A percentile compares a stretch with the other conserved stretches of the same genome.
phyloP scores from a whole-genome alignment of 371 early-diverging fungal genomes.

The Apophysomyces variabilis region DNA sequence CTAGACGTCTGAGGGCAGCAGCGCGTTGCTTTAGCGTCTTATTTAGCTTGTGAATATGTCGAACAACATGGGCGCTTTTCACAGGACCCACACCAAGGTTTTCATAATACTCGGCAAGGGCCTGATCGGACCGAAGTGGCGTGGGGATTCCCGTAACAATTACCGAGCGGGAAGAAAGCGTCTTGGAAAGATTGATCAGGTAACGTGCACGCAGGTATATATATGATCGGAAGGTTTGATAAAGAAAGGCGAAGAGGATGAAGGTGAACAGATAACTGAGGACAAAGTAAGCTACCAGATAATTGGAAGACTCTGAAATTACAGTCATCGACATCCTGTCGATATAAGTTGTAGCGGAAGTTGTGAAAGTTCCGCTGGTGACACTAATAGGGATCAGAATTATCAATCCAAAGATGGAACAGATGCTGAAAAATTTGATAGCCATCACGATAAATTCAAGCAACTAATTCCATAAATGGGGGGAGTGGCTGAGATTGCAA shows the following conservation, averaged over 20 bases:
- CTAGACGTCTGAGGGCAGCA: slow-evolving; percentile 36
- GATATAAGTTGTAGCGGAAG: slow-evolving; percentile 15
- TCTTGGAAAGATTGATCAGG: slow-evolving; percentile 42
- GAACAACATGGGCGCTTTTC: slow-evolving; percentile 57
- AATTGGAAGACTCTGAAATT: slow-evolving; percentile 28
- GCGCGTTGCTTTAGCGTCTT: slow-evolving; percentile 41
- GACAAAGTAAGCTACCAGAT: slow-evolving; percentile 56
- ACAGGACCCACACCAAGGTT: slow-evolving; percentile 56
- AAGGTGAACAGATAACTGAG: slow-evolving; percentile 62
- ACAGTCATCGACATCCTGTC: slow-evolving; percentile 40
- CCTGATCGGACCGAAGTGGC: slow-evolving; percentile 45
- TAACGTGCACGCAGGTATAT: slow-evolving; percentile 51
- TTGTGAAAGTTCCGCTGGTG: slow-evolving; percentile 20
- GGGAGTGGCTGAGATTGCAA: background rate
- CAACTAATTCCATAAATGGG: slow-evolving; percentile 31
- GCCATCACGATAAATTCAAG: slow-evolving; percentile 49
- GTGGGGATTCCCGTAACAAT: slow-evolving; percentile 62
- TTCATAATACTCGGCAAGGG: slow-evolving; percentile 57
- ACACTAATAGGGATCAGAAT: slow-evolving; percentile 45
- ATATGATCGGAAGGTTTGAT: slow-evolving; percentile 53
- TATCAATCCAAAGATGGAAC: slow-evolving; percentile 41
- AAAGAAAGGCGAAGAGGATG: slow-evolving; percentile 52
- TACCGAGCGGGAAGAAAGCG: slow-evolving; percentile 52
- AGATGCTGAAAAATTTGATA: slow-evolving; percentile 48
- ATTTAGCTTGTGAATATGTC: slow-evolving; percentile 46